Conservation (phyloP, 2,329 filamentous ascomycete species). For the Orbilia brochopaga region DNA sequence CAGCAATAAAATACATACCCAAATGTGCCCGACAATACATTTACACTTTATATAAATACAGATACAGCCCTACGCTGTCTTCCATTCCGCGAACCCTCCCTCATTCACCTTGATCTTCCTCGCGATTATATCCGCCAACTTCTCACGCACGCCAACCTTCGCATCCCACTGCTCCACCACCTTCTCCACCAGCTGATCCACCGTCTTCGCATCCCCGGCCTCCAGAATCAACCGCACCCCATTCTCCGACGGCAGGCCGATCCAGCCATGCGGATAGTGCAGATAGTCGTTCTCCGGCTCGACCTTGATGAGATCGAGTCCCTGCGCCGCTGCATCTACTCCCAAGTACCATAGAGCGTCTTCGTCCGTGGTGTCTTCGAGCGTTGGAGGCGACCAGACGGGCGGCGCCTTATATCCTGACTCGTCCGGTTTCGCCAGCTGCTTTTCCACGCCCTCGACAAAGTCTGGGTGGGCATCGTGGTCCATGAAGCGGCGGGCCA, state of each 20-base stretch:
- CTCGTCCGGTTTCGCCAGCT: constrained; percentile 62
- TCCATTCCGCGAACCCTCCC: constrained; percentile 60
- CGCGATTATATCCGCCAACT: constrained; percentile 63
- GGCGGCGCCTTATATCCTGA: constrained; percentile 60
- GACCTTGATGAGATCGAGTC: constrained; percentile 68
- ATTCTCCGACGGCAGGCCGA: constrained; percentile 75
- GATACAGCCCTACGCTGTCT: constrained; percentile 11
- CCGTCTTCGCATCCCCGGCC: constrained; percentile 19
- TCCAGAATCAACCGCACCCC: constrained; percentile 38
- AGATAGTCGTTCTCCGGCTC: constrained; percentile 65
- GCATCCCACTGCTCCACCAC: constrained; percentile 41
- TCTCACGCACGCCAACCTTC: constrained; percentile 54
- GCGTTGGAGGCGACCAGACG: constrained; percentile 75
- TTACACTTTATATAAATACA: no score
- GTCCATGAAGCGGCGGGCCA: constrained; percentile 86
- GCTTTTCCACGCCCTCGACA: constrained; percentile 83
- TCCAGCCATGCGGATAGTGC: constrained; percentile 73
- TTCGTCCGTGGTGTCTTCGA: constrained; percentile 70
- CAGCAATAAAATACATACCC: no score
- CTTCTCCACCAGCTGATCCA: constrained; percentile 19
- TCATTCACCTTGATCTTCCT: constrained; percentile 69
- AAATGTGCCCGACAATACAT: no score
- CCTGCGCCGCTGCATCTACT: constrained; percentile 58
- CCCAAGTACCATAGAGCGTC: constrained; percentile 74
- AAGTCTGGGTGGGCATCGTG: constrained; percentile 74